phyloP scores from a whole-genome alignment of 306 rosid genomes.

The Bauhinia variegata region DNA sequence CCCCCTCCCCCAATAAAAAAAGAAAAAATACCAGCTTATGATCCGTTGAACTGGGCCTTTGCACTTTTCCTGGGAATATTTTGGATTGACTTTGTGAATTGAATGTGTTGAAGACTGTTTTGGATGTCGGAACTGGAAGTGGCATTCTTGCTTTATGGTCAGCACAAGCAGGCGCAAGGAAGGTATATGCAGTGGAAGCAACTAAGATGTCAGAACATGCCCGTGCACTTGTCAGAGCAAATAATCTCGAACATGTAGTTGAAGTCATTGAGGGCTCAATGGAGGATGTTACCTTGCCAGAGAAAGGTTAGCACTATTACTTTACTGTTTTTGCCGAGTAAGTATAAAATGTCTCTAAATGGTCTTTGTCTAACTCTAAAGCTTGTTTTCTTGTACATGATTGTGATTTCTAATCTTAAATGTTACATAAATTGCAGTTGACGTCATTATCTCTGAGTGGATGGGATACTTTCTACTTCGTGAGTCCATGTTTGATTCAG shows the following conservation, averaged over 20 bases:
- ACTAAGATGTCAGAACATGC: constrained; percentile 98
- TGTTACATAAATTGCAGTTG: constrained; percentile 61
- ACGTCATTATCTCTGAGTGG: constrained; percentile 98
- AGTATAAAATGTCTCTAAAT: not conserved
- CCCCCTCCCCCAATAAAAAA: no score
- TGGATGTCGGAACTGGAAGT: constrained; percentile 99
- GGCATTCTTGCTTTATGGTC: constrained; percentile 99
- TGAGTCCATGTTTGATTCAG: constrained; percentile 99
- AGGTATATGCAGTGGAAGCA: constrained; percentile 98
- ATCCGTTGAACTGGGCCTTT: no score
- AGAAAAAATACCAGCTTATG: no score
- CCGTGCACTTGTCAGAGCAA: constrained; percentile 71
- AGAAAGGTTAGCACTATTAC: constrained; percentile 67
- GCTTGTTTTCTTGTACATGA: constrained; percentile 5
- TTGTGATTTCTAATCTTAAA: constrained; percentile 21
- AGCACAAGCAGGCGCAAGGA: constrained; percentile 96
- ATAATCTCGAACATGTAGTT: constrained; percentile 67
- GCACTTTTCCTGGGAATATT: no score
- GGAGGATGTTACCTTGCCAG: constrained; percentile 86
- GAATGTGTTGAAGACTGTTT: constrained; percentile 68
- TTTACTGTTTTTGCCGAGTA: constrained; percentile 6
- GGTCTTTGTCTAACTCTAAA: not conserved
- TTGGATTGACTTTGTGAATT: constrained; percentile 29
- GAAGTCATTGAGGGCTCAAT: constrained; percentile 91
- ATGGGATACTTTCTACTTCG: constrained; percentile 99